phyloP scores from a whole-genome alignment of 306 rosid species.

The Cajanus cajan region DNA sequence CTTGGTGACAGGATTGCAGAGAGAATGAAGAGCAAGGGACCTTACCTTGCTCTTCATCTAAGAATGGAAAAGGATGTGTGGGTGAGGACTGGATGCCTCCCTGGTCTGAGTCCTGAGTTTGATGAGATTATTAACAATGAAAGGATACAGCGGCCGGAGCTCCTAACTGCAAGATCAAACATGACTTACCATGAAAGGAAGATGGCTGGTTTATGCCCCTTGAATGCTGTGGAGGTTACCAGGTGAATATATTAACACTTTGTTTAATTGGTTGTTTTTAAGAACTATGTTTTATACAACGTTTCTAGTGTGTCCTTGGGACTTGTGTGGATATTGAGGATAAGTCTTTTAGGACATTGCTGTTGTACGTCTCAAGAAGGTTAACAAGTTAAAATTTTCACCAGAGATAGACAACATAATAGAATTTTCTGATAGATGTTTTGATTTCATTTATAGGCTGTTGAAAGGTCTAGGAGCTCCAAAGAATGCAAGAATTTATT shows the following conservation, averaged over 20 bases:
- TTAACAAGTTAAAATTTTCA: too few species aligned
- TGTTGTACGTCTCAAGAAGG: too few species aligned
- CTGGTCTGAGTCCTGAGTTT: conserved; percentile 65
- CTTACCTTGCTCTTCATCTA: conserved; percentile 88
- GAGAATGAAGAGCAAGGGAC: conserved; percentile 89
- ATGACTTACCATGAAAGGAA: conserved; percentile 89
- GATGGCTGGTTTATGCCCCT: conserved; percentile 94
- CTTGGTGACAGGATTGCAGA: conserved; percentile 73
- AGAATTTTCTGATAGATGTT: not conserved
- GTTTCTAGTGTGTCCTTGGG: too few species aligned
- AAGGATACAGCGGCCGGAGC: conserved; percentile 78
- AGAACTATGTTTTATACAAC: too few species aligned
- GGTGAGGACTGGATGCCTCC: conserved; percentile 99
- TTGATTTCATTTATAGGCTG: conserved; percentile 54
- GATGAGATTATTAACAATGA: conserved; percentile 76
- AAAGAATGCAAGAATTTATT: conserved; percentile 63
- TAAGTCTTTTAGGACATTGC: too few species aligned
- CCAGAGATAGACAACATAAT: not conserved
- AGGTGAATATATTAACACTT: conserved; percentile 46
- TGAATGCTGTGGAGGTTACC: conserved; percentile 76
- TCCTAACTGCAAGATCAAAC: conserved; percentile 83
- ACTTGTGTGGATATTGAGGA: too few species aligned
- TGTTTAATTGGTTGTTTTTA: not conserved
- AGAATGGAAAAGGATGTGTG: conserved; percentile 98
- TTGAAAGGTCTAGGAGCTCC: conserved; percentile 96